These are phyloP conservation scores for Aphanomyces astaci DNA, from an alignment of 352 stramenopile species.

Conservation along the genomic window DNA sequence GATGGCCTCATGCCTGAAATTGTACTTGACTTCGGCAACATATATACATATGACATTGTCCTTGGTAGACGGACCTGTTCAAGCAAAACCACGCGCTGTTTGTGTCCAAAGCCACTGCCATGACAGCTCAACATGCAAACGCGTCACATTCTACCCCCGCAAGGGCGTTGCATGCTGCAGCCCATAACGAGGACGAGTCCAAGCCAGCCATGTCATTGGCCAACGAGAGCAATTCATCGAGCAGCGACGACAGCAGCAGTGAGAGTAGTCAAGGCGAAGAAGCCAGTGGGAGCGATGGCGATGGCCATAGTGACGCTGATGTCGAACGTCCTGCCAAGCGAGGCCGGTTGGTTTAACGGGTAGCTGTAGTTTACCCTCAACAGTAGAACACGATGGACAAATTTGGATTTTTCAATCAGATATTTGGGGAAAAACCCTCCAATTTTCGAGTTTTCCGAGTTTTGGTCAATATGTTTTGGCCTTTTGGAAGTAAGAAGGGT, in stretches of 20 bases:
- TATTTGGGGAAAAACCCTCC: too few species aligned
- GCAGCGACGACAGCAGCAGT: too few species aligned
- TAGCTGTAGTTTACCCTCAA: too few species aligned
- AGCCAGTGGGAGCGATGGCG: neutral
- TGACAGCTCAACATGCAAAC: conserved; percentile 48
- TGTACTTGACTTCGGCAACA: too few species aligned
- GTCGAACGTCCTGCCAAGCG: neutral
- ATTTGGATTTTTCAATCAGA: too few species aligned
- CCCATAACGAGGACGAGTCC: conserved; percentile 1
- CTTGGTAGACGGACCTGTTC: conserved; percentile 54
- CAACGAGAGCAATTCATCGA: neutral
- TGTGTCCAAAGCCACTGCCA: conserved; percentile 49
- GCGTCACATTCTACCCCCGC: neutral
- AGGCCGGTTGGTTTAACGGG: neutral
- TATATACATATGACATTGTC: neutral
- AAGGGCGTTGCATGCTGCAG: neutral
- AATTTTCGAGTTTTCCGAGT: too few species aligned
- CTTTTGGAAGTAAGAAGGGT: too few species aligned
- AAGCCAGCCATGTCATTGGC: conserved; percentile 2
- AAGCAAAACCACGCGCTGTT: conserved; percentile 73
- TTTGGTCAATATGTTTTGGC: too few species aligned
- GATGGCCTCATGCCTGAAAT: conserved; percentile 87
- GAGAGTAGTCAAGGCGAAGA: neutral
- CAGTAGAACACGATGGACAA: too few species aligned
- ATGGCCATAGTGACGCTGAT: neutral